A percentile compares a stretch with the other conserved stretches of the same genome.
phyloP scores from a whole-genome alignment of 1,284 basidiomycete genomes.

The Somion occarium region DNA sequence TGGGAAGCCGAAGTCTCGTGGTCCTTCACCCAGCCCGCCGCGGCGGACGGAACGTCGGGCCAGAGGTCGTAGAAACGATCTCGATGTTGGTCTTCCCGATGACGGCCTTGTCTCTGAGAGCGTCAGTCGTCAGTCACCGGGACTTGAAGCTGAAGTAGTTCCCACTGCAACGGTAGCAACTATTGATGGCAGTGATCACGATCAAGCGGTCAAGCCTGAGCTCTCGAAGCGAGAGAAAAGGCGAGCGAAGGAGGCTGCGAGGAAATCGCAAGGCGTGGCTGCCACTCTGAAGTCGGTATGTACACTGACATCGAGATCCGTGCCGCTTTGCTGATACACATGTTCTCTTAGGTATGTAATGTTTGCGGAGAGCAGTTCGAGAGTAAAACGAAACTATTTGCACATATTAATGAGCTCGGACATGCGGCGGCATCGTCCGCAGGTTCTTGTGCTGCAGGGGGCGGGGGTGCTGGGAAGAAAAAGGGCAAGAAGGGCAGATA shows the following conservation, averaged over 20 bases:
- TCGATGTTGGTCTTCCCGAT: neutral
- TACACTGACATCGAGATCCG: neutral
- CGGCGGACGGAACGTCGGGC: neutral
- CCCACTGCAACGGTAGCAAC: slow-evolving; percentile 7
- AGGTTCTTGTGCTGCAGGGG: slow-evolving; percentile 13
- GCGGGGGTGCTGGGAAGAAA: slow-evolving; percentile 21
- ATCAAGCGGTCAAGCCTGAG: slow-evolving; percentile 26
- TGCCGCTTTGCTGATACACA: slow-evolving; percentile 2
- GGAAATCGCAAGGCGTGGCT: slow-evolving; percentile 48
- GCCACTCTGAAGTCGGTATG: slow-evolving; percentile 19
- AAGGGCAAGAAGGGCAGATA: slow-evolving; percentile 40
- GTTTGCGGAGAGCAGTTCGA: slow-evolving; percentile 63
- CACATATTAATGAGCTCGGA: slow-evolving; percentile 67
- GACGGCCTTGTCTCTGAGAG: neutral
- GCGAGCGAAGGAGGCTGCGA: slow-evolving; percentile 72
- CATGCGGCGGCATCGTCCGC: slow-evolving; percentile 58
- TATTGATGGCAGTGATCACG: neutral
- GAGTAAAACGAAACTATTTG: slow-evolving; percentile 78
- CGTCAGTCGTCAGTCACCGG: slow-evolving; percentile 10
- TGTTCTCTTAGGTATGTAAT: slow-evolving; percentile 53
- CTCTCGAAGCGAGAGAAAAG: slow-evolving; percentile 81
- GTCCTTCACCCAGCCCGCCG: neutral
- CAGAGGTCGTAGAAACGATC: neutral
- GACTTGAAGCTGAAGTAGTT: slow-evolving; percentile 5
- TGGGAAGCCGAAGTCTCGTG: neutral